Base-by-base conservation (phyloP, 1,139 yeast genomes). In the Keqinozyma sinolaborantium region DNA sequence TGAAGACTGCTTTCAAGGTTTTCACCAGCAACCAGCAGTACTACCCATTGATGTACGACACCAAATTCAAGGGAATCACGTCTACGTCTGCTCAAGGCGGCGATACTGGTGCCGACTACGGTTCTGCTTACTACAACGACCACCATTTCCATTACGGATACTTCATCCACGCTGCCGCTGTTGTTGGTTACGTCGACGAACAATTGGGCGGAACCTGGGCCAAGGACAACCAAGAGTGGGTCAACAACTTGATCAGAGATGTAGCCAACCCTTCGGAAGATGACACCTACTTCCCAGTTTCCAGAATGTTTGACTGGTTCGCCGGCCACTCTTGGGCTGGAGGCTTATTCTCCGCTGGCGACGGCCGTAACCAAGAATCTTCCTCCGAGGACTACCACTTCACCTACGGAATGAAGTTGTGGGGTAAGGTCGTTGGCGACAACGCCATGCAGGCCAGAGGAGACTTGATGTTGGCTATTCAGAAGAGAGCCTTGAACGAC, bases 261-360 rank as follows among this genome's bases (percentile, higher is more conserved):
- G 87, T 81, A 33, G 87, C 90, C 24, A 83, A 84, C 47, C 94
- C 88, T 20, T 72, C 80, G 35, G 53, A 36, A 20, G 64, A 62
- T 3, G 94, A 83, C 51, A 34, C 64, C 2, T 72, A 70, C 51
- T 85, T 83, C 77, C 95, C 95, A 3, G 83, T 78, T 11, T 82
- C 75, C 29, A 72, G 95, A 51, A 72, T 70, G 70, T 85, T 84
- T 56, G 92, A 83, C 53, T 85, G 85, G 86, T 85, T 60, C 59
- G 70, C 71, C 28, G 95, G 95, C 20, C 95, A 85, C 55, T 82
- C 94, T 2, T 84, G 92, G 88, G 94, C 95, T 5, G 75, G 75
- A 36, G 95, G 95, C 12, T 61, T 84, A 40, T 79, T 76, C 48
- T 74, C 70, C 23, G 62, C 77, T 43, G 83, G 79, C 23, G 94